Evolutionary conservation across 768 basidiomycete genomes (phyloP), one percentile per base, ranked within the genome.

Genomic region (Steccherinum ochraceum): DNA sequence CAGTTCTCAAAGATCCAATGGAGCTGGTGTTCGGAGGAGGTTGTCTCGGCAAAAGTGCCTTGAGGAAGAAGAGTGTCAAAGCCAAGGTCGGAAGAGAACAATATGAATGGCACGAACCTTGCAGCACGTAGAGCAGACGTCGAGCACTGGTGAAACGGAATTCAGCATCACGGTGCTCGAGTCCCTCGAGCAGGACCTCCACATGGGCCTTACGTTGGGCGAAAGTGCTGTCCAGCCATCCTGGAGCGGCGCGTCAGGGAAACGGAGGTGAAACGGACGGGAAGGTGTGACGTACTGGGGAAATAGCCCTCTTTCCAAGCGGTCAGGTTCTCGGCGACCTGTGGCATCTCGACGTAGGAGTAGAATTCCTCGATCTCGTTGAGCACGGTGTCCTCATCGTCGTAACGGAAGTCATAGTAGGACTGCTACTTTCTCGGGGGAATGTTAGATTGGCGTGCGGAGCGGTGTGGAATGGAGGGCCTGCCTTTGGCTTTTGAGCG

Each of bases 341-440:
- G 89, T 0, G 88, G 81, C 80, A 93, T 90, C 72, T 97, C 95
- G 54, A 92, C 84, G 68, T 96, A 99, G 19, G 92, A 91, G 68
- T 95, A 98, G 70, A 98, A 97, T 68, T 99, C 96, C 52, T 97
- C 90, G 35, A 99, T 84, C 66, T 99, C 96, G 60, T 89, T 87
- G 78, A 95, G 85, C 18, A 97, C 83, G 3, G 90, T 93, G 67
- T 96, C 92, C 62, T 95, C 93, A 66, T 98, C 94, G 58, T 95
- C 90, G 65, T 97, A 97, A 54, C 87, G 82, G 69, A 88, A 96
- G 72, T 93, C 91, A 67, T 89, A 96, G 59, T 79, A 81, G 7
- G 82, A 83, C 82, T 89, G 87, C 89, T 92, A 69, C 60, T 60
- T 56, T 46, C 60, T 52, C 47, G 23, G 43, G 50, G 35, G 40